Percentiles rank a stretch among this genome's conserved stretches.
These are phyloP conservation scores for Medicago arabica DNA, from an alignment of 306 rosid species.

Conservation along the genomic window DNA sequence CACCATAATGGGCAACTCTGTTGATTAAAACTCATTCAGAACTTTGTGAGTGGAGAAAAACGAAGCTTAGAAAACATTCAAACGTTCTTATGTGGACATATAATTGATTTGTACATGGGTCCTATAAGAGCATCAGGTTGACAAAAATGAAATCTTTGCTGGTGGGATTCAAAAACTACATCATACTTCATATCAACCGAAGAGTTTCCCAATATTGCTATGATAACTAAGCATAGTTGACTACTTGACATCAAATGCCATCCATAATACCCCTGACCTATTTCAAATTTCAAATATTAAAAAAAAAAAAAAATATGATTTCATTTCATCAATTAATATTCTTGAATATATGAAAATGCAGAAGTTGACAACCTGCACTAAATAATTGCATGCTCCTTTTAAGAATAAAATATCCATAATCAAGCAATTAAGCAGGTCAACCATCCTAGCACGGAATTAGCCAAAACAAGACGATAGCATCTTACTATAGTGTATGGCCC, in stretches of 20 bases:
- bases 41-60: background rate
- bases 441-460: background rate
- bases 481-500: background rate
- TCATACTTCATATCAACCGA: slow-evolving; percentile 6
- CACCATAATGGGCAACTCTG: slow-evolving; percentile 84
- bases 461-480: background rate
- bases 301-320: background rate
- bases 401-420: background rate
- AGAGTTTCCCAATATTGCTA: background rate
- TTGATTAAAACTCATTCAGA: slow-evolving; percentile 36
- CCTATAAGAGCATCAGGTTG: slow-evolving; percentile 5
- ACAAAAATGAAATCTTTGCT: slow-evolving; percentile 4
- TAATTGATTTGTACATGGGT: slow-evolving; percentile 1
- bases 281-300: slow-evolving; percentile 3
- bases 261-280: background rate
- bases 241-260: slow-evolving; percentile 24
- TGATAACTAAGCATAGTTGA: slow-evolving; percentile 11
- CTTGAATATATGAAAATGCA: background rate
- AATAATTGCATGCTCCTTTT: slow-evolving; percentile 1
- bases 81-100: background rate
- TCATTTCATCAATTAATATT: slow-evolving; percentile 23
- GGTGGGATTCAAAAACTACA: slow-evolving; percentile 10
- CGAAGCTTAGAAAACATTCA: background rate
- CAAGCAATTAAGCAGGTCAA: background rate
- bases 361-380: background rate